Conservation (phyloP, 2,329 filamentous ascomycete genomes). For the Chaetothyriales sp. region DNA sequence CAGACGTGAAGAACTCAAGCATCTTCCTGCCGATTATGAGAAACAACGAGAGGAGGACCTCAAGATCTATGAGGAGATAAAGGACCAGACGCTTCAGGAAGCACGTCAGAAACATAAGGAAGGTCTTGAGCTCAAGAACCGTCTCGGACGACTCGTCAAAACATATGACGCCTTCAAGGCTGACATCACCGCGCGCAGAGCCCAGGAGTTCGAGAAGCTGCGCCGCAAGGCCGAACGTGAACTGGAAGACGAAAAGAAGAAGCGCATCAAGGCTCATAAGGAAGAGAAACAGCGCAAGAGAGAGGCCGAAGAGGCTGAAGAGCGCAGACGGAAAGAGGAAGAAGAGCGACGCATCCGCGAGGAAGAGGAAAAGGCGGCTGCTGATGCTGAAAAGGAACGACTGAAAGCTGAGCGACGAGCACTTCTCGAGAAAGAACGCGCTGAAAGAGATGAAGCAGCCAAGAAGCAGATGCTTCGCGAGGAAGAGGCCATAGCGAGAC, state of each 20-base stretch:
- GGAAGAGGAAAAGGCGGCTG: conserved; percentile 67
- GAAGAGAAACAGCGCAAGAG: conserved; percentile 72
- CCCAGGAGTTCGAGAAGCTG: conserved; percentile 90
- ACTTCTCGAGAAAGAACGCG: conserved; percentile 44
- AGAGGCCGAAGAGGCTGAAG: conserved; percentile 69
- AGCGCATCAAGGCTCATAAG: conserved; percentile 73
- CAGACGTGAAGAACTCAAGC: conserved; percentile 88
- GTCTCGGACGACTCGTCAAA: conserved; percentile 70
- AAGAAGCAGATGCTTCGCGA: conserved; percentile 62
- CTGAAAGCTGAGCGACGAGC: conserved; percentile 57
- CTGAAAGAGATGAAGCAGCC: conserved; percentile 48
- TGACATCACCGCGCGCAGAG: conserved; percentile 69
- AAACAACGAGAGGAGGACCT: conserved; percentile 64
- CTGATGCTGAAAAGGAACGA: conserved; percentile 64
- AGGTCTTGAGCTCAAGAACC: conserved; percentile 83
- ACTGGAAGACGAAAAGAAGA: conserved; percentile 77
- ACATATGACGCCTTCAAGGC: conserved; percentile 71
- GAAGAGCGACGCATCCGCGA: conserved; percentile 69
- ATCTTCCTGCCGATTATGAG: conserved; percentile 72
- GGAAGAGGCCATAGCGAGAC: conserved; percentile 70
- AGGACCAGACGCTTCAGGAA: conserved; percentile 61
- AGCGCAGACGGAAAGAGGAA: conserved; percentile 62
- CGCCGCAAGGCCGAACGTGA: conserved; percentile 83
- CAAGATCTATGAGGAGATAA: conserved; percentile 64
- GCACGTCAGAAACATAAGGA: conserved; percentile 80